phyloP scores from a whole-genome alignment of 257 asterid species.

The Linaria vulgaris region DNA sequence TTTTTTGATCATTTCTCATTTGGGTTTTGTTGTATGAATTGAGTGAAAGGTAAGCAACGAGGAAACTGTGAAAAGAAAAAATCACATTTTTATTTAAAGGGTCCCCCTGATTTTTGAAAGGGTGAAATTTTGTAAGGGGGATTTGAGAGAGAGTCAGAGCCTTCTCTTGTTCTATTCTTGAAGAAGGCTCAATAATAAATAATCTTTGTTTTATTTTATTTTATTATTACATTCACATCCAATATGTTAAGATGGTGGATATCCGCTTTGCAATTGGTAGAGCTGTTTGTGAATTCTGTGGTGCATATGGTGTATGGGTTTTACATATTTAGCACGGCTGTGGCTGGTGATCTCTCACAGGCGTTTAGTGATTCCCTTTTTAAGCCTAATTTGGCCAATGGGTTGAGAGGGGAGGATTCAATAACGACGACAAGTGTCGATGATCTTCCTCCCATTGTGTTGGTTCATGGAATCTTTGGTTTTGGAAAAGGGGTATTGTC shows the following conservation, averaged over 20 bases:
- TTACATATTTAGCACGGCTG: constrained; percentile 88
- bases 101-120: constrained; percentile 9
- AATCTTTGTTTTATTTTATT: background rate
- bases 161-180: constrained; percentile 53
- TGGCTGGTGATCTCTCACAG: constrained; percentile 85
- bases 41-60: constrained; percentile 38
- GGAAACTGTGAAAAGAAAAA: constrained; percentile 42
- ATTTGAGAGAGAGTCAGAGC: too few relatives aligned
- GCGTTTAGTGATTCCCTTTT: constrained; percentile 58
- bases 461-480: constrained; percentile 96
- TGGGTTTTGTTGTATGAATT: constrained; percentile 25
- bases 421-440: constrained; percentile 33
- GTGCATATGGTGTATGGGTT: constrained; percentile 88
- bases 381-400: constrained; percentile 54
- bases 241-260: constrained; percentile 81
- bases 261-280: constrained; percentile 59
- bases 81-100: constrained; percentile 6
- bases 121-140: constrained; percentile 17
- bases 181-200: constrained; percentile 53
- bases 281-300: constrained; percentile 66
- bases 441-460: constrained; percentile 89
- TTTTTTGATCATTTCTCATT: background rate
- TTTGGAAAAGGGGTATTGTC: constrained; percentile 90
- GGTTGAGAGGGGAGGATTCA: constrained; percentile 40
- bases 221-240: background rate